Percentiles rank a stretch among this genome's conserved stretches.
Conservation (phyloP, 2,329 filamentous ascomycete species). For the Phialophora tarda region DNA sequence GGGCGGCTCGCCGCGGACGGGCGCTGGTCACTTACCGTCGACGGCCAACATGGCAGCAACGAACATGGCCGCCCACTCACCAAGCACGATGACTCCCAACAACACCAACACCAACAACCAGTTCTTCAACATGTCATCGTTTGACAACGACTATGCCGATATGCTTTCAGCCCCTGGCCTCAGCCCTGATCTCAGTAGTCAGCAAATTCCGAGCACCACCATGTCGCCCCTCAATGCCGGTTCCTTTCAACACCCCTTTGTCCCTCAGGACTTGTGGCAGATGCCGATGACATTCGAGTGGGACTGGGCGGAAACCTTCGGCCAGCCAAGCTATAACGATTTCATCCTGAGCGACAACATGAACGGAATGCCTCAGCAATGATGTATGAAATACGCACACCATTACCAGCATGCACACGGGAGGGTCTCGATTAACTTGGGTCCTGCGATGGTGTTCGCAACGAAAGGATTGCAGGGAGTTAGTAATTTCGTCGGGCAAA, state of each 20-base stretch:
- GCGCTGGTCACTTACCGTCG: slow-evolving; percentile 11
- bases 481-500: slow-evolving; percentile 3
- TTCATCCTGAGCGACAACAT: slow-evolving; percentile 34
- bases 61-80: slow-evolving; percentile 13
- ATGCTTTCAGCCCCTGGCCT: slow-evolving; percentile 47
- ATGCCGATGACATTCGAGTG: slow-evolving; percentile 96
- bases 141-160: slow-evolving; percentile 47
- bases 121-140: slow-evolving; percentile 40
- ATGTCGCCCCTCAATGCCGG: slow-evolving; percentile 46
- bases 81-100: slow-evolving; percentile 26
- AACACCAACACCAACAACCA: slow-evolving; percentile 25
- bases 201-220: slow-evolving; percentile 42
- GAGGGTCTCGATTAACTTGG: slow-evolving; percentile 4
- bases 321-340: slow-evolving; percentile 31
- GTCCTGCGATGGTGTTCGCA: slow-evolving; percentile 10
- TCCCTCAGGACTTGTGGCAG: slow-evolving; percentile 92
- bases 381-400: slow-evolving; percentile 18
- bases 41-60: slow-evolving; percentile 6
- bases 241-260: slow-evolving; percentile 79
- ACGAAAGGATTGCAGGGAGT: background rate
- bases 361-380: slow-evolving; percentile 34
- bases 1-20: slow-evolving; percentile 29
- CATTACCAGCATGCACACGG: slow-evolving; percentile 12
- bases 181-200: slow-evolving; percentile 45
- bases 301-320: slow-evolving; percentile 66